Conservation (phyloP, 192 early-diverging fungal species). For the Podila minutissima region DNA sequence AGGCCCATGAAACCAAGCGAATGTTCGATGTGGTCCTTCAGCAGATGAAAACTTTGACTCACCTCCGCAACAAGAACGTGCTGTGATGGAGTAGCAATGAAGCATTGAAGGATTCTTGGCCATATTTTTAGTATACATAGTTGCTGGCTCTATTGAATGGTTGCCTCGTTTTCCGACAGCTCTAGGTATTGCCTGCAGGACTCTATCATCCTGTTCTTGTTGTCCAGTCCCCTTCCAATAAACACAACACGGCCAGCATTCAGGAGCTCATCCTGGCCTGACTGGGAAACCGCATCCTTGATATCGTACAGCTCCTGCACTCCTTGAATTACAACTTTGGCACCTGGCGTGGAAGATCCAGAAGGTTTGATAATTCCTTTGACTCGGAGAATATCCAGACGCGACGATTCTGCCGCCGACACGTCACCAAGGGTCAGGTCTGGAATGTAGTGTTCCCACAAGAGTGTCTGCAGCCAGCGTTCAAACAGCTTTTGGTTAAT, state of each 20-base stretch:
- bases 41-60: no score
- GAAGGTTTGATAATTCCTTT: slow-evolving; percentile 62
- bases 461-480: slow-evolving; percentile 79
- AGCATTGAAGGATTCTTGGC: neutral
- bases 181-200: slow-evolving; percentile 33
- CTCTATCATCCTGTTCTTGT: slow-evolving; percentile 11
- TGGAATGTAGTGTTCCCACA: slow-evolving; percentile 71
- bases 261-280: slow-evolving; percentile 16
- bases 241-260: slow-evolving; percentile 48
- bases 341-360: slow-evolving; percentile 28
- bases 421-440: neutral
- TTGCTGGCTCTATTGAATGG: slow-evolving; percentile 7
- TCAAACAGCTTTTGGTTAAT: slow-evolving; percentile 62
- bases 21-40: no score
- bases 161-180: slow-evolving; percentile 10
- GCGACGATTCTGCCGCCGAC: neutral
- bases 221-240: slow-evolving; percentile 51
- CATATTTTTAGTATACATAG: neutral
- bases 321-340: slow-evolving; percentile 68
- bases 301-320: slow-evolving; percentile 73
- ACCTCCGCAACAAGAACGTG: no score
- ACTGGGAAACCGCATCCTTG: slow-evolving; percentile 16
- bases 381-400: slow-evolving; percentile 64
- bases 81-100: no score
- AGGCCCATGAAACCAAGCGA: no score